A percentile compares a stretch with the other conserved stretches of the same genome.
These are phyloP conservation scores for Ceratobasidium sp. DNA, from an alignment of 1,284 basidiomycete genomes.

Conservation along the genomic window DNA sequence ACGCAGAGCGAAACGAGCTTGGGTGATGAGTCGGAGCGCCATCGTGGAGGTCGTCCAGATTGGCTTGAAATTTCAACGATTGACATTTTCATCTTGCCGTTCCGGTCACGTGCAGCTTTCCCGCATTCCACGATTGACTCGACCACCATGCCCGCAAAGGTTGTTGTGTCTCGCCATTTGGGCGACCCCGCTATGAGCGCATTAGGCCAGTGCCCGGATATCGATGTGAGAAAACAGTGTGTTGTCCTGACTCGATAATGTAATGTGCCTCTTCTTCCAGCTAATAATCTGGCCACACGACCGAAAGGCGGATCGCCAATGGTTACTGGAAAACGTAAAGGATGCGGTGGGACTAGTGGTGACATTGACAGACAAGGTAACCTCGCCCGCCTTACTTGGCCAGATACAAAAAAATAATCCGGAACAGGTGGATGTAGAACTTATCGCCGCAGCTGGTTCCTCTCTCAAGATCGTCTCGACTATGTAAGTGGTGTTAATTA, in stretches of 20 bases:
- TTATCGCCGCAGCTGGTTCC: conserved; percentile 77
- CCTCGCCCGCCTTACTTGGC: conserved; percentile 46
- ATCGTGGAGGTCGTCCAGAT: conserved; percentile 8
- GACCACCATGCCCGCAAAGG: conserved; percentile 48
- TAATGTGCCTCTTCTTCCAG: conserved; percentile 54
- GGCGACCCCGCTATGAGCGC: conserved; percentile 52
- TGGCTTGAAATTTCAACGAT: conserved; percentile 5
- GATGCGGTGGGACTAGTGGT: conserved; percentile 75
- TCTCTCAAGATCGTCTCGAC: conserved; percentile 85
- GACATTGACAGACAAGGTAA: conserved; percentile 76
- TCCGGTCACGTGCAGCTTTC: conserved; percentile 4
- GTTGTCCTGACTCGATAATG: conserved; percentile 47
- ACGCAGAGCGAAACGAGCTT: conserved; percentile 25
- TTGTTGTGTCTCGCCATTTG: conserved; percentile 55
- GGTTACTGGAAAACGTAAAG: conserved; percentile 80
- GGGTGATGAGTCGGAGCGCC: conserved; percentile 35
- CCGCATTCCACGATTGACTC: not conserved
- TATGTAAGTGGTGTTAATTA: conserved; percentile 62
- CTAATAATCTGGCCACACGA: conserved; percentile 79
- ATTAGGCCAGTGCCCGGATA: not conserved
- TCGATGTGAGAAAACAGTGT: conserved; percentile 48
- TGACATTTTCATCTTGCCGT: conserved; percentile 5
- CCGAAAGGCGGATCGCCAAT: conserved; percentile 69
- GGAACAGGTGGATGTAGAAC: conserved; percentile 75
- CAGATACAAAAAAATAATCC: not conserved